Conservation (phyloP, 306 rosid species). For the Oemleria cerasiformis region DNA sequence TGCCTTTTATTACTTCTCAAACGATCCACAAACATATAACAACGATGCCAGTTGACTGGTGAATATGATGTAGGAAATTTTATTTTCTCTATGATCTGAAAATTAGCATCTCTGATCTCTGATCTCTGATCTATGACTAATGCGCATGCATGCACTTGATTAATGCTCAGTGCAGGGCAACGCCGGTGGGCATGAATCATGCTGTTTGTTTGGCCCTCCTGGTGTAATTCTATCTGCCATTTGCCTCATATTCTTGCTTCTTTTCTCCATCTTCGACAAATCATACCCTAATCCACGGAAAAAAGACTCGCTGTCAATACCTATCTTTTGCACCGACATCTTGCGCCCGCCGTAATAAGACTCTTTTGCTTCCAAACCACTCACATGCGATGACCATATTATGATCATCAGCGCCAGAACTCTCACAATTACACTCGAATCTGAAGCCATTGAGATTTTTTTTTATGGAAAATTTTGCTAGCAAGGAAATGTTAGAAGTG, state of each 20-base stretch:
- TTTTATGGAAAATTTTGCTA: not conserved
- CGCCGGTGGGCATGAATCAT: not conserved
- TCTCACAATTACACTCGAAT: not conserved
- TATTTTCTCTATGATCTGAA: not conserved
- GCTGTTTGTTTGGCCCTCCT: slow-evolving; percentile 14
- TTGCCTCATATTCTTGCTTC: not conserved
- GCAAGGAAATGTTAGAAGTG: not conserved
- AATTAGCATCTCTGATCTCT: no score
- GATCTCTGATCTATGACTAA: not conserved
- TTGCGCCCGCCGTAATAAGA: not conserved
- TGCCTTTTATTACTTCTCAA: not conserved
- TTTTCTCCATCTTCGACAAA: not conserved
- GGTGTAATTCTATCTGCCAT: not conserved
- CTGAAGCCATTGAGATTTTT: not conserved
- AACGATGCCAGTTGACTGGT: not conserved
- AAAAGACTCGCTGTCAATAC: not conserved
- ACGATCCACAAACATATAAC: not conserved
- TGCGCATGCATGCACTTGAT: not conserved
- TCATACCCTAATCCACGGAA: slow-evolving; percentile 9
- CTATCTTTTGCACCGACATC: slow-evolving; percentile 5
- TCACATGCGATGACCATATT: slow-evolving; percentile 5
- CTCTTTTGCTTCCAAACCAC: slow-evolving; percentile 6
- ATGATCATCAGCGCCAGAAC: slow-evolving; percentile 17
- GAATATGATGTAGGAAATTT: not conserved
- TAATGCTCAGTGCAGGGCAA: not conserved